A percentile compares a stretch with the other conserved stretches of the same genome.
phyloP scores from a whole-genome alignment of 768 basidiomycete species.

The Trametes cingulata region DNA sequence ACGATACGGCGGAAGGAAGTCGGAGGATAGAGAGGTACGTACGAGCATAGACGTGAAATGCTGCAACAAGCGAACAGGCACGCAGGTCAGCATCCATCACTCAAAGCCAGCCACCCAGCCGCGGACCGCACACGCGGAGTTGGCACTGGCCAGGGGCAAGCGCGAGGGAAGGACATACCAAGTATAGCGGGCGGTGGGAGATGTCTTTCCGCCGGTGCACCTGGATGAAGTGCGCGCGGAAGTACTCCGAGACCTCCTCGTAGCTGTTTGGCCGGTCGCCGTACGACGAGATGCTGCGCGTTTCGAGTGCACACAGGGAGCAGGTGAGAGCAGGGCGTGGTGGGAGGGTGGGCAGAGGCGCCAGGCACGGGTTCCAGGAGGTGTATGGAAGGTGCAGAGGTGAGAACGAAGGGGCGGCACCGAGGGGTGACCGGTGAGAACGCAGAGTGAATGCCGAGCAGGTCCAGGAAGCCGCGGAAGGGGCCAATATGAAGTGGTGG shows the following conservation, averaged over 20 bases:
- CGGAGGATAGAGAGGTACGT: constrained; percentile 4
- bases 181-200: constrained; percentile 74
- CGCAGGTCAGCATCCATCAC: background rate
- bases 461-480: too few species aligned
- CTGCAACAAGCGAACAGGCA: constrained; percentile 19
- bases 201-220: constrained; percentile 80
- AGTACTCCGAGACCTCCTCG: constrained; percentile 81
- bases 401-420: too few species aligned
- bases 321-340: background rate
- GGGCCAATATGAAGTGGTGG: too few species aligned
- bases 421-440: too few species aligned
- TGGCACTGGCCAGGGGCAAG: background rate
- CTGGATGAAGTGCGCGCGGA: constrained; percentile 85
- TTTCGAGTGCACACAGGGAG: too few species aligned
- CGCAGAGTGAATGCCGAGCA: too few species aligned
- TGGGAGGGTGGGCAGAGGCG: too few species aligned
- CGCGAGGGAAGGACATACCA: constrained; percentile 26
- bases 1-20: background rate
- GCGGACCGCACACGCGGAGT: background rate
- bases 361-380: too few species aligned
- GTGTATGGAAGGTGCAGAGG: too few species aligned
- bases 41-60: constrained; percentile 35
- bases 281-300: constrained; percentile 72
- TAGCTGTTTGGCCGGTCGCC: constrained; percentile 81
- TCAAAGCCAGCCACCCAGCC: background rate